Base-by-base conservation (phyloP, 768 basidiomycete genomes). In the Rhizopogon sp. region DNA sequence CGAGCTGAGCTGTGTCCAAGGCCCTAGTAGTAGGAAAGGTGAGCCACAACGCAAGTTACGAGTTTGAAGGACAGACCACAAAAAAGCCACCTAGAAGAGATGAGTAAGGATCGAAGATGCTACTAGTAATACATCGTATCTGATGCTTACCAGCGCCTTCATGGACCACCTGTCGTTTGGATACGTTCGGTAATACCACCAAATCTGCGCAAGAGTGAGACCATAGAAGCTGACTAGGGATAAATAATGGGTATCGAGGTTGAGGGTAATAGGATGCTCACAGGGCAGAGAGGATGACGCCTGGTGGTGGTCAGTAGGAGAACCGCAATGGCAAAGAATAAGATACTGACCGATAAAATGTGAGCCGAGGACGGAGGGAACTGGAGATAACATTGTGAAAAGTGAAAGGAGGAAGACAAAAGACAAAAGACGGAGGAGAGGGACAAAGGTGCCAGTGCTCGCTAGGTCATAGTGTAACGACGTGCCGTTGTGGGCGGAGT, bases 161-260 rank as follows among this genome's bases (percentile, higher is more conserved):
- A 65, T 72, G 31, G 60, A 59, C 44, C 28, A 57, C 28, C 60
- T 64, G 52, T 72, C 71, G 29, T 64, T 63, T 22, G 62, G 60
- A 55, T 64, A 72, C 37, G 66, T 58, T 28, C 62, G 63, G 37
- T 68, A 72, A 53, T 72, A 72, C 29, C 62, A 64, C 64, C 65
- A 68, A 43, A 69, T 70, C 47, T 73, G 72, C 1, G 66, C 64
- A 49, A 72, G 51, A 7, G 72, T 72, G 54, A 73, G 57, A 42
- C 70, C 70, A 44, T 72, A 72, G 61, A 72, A 56, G 62, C 70
- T 72, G 20, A 41, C 42, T 3, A 29, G 9, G 13, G 14, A 31
- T 29, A 39, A 22, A 28, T 5, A 37, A 33, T 5, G 33, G 17
- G 31, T n/a, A 8, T 16, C 3, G 11, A n/a, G 16, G 50, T 31